Evolutionary conservation across 2,329 filamentous ascomycete genomes (phyloP).

Genomic region (Tolypocladium tropicale): DNA sequence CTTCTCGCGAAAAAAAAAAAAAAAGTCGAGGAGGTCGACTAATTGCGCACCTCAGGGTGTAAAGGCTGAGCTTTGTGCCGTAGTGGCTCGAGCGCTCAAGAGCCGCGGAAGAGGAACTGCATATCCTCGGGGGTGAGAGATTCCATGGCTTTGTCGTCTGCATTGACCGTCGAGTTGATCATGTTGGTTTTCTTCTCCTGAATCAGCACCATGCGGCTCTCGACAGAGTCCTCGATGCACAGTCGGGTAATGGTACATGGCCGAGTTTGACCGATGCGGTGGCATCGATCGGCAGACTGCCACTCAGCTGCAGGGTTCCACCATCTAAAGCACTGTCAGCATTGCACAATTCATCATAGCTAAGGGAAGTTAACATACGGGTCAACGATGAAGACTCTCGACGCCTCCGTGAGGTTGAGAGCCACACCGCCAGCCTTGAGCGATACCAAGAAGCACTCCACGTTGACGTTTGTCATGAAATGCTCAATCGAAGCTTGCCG

Average conservation of each 20-base stretch:
- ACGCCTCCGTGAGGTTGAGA: slow-evolving; percentile 89
- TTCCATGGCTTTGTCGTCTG: slow-evolving; percentile 82
- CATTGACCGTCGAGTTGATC: slow-evolving; percentile 95
- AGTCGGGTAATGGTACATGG: slow-evolving; percentile 91
- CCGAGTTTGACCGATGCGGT: slow-evolving; percentile 89
- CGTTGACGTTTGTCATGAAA: slow-evolving; percentile 90
- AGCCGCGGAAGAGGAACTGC: slow-evolving; percentile 87
- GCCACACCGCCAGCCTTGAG: slow-evolving; percentile 94
- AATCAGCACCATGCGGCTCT: slow-evolving; percentile 87
- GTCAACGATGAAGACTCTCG: slow-evolving; percentile 89
- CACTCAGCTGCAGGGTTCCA: slow-evolving; percentile 99
- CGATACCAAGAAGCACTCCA: slow-evolving; percentile 93
- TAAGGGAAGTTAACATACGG: slow-evolving; percentile 50
- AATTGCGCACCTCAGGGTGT: no score
- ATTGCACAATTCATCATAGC: neutral
- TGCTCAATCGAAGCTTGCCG: slow-evolving; percentile 89
- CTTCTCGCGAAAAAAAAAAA: no score
- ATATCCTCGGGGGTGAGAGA: slow-evolving; percentile 85
- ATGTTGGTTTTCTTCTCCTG: slow-evolving; percentile 99
- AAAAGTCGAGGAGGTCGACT: no score
- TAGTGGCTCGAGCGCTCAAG: neutral
- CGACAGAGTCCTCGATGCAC: slow-evolving; percentile 94
- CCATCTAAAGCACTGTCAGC: slow-evolving; percentile 52
- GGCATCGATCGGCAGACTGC: slow-evolving; percentile 90
- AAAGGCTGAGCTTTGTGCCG: neutral